Evolutionary conservation across 495 filamentous ascomycete genomes (phyloP), one percentile per base, ranked within the genome.

Genomic region (Margaritispora aquatica): DNA sequence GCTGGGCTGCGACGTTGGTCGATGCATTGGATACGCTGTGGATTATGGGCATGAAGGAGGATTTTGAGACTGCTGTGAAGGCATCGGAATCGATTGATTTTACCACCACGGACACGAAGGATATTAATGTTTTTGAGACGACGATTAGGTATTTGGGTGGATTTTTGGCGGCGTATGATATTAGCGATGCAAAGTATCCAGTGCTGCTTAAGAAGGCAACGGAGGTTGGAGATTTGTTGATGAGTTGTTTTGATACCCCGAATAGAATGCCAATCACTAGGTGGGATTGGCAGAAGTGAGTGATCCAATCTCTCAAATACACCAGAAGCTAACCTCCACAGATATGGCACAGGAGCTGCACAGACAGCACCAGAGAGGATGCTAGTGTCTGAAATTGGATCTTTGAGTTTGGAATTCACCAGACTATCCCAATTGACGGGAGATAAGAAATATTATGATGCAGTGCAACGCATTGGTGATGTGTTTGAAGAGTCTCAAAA

Each of bases 1-100:
- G 88, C 19, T 98, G 94, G 94, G 92, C 86, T 17, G 94, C 92
- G 8, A 96, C 93, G 0, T 71, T 98, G 51, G 89, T 98, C 2
- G 94, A 98, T 76, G 75, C 87, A 13, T 75, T 96, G 48, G 92
- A 97, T 67, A 89, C 88, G 1, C 72, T 97, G 3, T 97, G 91
- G 91, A 92, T 97, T 56, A 91, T 96, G 88, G 90, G 82, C 8
- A 65, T 96, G 67, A 82, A 87, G 66, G 76, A 86, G 3, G 92
- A 96, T 50, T 97, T 96, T 66, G 82, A 90, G 51, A 85, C 89
- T 61, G 93, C 90, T 2, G 83, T 92, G 1, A 75, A 84, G 31
- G 82, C 80, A 3, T 82, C 91, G 11, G 77, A 79, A 44, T 79
- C 84, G 54, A 96, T 97, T 62, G 87, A 93, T 73, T 98, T 97